Conservation (phyloP, 805 yeast genomes). For the Kodamaea kaohsiungensis region DNA sequence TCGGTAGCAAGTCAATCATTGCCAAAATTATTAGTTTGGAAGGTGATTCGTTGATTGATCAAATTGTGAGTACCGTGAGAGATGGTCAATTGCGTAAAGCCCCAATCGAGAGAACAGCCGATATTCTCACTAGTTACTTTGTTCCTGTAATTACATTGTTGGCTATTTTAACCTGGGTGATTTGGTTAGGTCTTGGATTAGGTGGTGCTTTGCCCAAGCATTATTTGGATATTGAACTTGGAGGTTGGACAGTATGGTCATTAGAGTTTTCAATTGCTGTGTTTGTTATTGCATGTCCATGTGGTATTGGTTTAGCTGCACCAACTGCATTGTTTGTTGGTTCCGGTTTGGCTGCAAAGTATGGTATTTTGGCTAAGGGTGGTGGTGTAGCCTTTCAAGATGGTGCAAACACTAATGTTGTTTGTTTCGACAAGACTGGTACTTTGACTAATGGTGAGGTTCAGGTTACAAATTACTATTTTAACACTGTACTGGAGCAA, state of each 20-base stretch:
- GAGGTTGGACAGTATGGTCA: slow-evolving; percentile 80
- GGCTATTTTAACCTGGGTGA: slow-evolving; percentile 64
- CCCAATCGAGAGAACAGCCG: slow-evolving; percentile 73
- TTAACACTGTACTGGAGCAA: slow-evolving; percentile 18
- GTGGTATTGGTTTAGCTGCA: slow-evolving; percentile 84
- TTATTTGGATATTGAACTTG: slow-evolving; percentile 64
- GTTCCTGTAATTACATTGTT: slow-evolving; percentile 66
- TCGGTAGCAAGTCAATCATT: slow-evolving; percentile 53
- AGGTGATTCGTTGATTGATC: slow-evolving; percentile 67
- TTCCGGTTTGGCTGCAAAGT: slow-evolving; percentile 73
- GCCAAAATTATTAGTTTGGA: slow-evolving; percentile 59
- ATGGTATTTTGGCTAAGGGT: slow-evolving; percentile 75
- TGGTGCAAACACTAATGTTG: slow-evolving; percentile 60
- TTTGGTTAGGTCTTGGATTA: slow-evolving; percentile 64
- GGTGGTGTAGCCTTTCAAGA: slow-evolving; percentile 85
- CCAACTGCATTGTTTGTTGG: slow-evolving; percentile 84
- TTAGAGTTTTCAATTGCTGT: slow-evolving; percentile 76
- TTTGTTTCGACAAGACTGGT: slow-evolving; percentile 81
- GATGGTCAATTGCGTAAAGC: slow-evolving; percentile 74
- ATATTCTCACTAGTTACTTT: slow-evolving; percentile 65
- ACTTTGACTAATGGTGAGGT: slow-evolving; percentile 71
- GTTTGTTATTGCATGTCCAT: slow-evolving; percentile 82
- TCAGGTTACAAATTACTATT: slow-evolving; percentile 51
- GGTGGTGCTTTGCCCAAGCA: slow-evolving; percentile 52
- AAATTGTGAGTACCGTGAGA: slow-evolving; percentile 67